phyloP scores from a whole-genome alignment of 768 basidiomycete genomes.

The Mycena haematopus region DNA sequence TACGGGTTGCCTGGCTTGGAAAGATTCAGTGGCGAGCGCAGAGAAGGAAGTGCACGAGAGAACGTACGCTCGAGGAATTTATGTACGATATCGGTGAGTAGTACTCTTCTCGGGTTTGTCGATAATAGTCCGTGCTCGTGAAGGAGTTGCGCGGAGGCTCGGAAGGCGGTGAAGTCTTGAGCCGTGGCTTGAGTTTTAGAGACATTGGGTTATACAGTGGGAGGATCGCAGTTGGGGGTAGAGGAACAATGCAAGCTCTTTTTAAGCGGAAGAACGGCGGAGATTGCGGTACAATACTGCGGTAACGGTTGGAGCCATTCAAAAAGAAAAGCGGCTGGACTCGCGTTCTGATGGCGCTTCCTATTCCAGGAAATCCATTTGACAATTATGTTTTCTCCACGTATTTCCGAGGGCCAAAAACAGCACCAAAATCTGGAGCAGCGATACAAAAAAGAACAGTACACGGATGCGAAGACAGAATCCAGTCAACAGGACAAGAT shows the following conservation, averaged over 20 bases:
- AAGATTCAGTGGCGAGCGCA: neutral
- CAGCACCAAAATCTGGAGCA: neutral
- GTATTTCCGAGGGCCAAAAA: neutral
- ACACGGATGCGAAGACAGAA: neutral
- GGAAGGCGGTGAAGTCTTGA: neutral
- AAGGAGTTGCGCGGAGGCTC: conserved; percentile 24
- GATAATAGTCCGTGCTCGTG: conserved; percentile 23
- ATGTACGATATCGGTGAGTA: conserved; percentile 21
- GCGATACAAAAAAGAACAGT: no score
- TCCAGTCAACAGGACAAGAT: neutral
- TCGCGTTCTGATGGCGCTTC: neutral
- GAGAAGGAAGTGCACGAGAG: no score
- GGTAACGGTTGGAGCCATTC: neutral
- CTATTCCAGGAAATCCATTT: conserved; percentile 1
- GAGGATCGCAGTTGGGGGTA: neutral
- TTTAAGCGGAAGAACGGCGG: neutral
- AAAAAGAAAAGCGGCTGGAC: neutral
- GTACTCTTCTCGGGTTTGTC: conserved; percentile 17
- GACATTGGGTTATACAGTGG: conserved; percentile 1
- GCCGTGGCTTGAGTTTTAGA: conserved; percentile 7
- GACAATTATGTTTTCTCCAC: neutral
- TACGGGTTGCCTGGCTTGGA: conserved; percentile 10
- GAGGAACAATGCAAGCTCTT: neutral
- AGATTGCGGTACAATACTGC: neutral
- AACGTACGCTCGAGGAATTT: conserved; percentile 7